phyloP scores from a whole-genome alignment of 768 basidiomycete species.

The Suillus discolor region DNA sequence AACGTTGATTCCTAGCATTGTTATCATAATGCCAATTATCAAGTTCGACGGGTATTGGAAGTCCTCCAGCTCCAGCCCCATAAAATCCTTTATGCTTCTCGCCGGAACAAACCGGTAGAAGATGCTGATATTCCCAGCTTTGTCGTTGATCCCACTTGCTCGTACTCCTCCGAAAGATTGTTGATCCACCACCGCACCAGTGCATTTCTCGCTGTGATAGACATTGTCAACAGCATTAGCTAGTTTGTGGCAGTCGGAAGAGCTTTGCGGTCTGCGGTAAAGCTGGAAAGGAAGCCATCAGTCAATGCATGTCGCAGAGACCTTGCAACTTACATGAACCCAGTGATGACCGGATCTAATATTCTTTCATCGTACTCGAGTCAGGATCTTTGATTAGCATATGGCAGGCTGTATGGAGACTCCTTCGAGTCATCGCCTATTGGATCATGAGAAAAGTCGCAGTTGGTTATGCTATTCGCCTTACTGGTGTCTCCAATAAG shows the following conservation, averaged over 20 bases:
- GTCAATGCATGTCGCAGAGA: slow-evolving; percentile 15
- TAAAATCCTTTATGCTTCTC: slow-evolving; percentile 95
- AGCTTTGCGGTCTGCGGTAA: slow-evolving; percentile 79
- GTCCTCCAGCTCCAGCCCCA: slow-evolving; percentile 75
- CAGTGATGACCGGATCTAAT: slow-evolving; percentile 95
- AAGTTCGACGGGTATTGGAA: slow-evolving; percentile 90
- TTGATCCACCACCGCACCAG: slow-evolving; percentile 94
- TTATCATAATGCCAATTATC: background rate
- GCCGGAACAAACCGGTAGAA: slow-evolving; percentile 84
- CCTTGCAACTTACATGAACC: slow-evolving; percentile 78
- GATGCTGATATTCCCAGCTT: slow-evolving; percentile 83
- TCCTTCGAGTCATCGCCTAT: slow-evolving; percentile 88
- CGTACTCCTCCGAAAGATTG: slow-evolving; percentile 97
- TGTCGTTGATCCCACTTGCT: slow-evolving; percentile 96
- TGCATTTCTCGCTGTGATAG: slow-evolving; percentile 98
- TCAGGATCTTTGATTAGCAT: slow-evolving; percentile 91
- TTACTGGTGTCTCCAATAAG: slow-evolving; percentile 81
- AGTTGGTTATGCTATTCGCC: slow-evolving; percentile 19
- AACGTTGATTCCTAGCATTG: background rate
- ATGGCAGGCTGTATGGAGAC: slow-evolving; percentile 94
- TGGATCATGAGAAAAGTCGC: background rate
- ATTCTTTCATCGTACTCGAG: slow-evolving; percentile 87
- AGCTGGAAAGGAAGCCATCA: slow-evolving; percentile 47
- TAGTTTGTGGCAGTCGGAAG: slow-evolving; percentile 78
- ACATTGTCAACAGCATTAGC: slow-evolving; percentile 94